phyloP scores from a whole-genome alignment of 345 rosid genomes.

The Hypericum androsaemum region DNA sequence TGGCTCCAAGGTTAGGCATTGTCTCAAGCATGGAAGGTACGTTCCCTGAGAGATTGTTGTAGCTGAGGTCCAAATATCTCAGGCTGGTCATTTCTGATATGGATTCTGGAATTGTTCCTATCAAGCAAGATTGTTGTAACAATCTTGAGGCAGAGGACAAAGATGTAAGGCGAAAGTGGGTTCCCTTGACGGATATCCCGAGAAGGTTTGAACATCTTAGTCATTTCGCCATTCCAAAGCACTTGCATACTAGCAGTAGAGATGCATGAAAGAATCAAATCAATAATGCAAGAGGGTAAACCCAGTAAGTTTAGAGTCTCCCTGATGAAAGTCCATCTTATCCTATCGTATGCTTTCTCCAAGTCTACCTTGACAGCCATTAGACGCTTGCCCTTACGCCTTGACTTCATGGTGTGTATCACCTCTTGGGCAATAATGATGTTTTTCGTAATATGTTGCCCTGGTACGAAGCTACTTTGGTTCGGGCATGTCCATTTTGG shows the following conservation, averaged over 20 bases:
- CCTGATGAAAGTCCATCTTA: neutral
- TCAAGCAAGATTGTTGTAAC: no score
- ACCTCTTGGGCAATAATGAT: neutral
- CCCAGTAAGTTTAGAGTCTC: neutral
- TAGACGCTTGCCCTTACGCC: neutral
- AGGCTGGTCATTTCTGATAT: conserved; percentile 15
- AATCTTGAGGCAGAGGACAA: neutral
- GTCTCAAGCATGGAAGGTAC: conserved; percentile 12
- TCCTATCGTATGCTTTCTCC: neutral
- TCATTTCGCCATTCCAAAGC: neutral
- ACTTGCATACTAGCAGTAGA: neutral
- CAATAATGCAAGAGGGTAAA: neutral
- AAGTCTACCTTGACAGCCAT: neutral
- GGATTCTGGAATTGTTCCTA: conserved; percentile 22
- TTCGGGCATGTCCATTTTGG: neutral
- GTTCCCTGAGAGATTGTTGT: conserved; percentile 23
- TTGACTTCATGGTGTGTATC: neutral
- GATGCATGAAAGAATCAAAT: neutral
- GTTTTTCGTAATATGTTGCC: neutral
- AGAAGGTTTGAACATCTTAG: neutral
- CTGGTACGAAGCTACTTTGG: neutral
- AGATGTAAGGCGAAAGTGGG: neutral
- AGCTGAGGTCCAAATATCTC: conserved; percentile 24
- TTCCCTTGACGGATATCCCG: neutral
- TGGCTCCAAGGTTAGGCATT: conserved; percentile 16